Percentiles rank a stretch among this genome's conserved stretches.
phyloP scores from a whole-genome alignment of 768 basidiomycete species.

The Megacollybia marginata region DNA sequence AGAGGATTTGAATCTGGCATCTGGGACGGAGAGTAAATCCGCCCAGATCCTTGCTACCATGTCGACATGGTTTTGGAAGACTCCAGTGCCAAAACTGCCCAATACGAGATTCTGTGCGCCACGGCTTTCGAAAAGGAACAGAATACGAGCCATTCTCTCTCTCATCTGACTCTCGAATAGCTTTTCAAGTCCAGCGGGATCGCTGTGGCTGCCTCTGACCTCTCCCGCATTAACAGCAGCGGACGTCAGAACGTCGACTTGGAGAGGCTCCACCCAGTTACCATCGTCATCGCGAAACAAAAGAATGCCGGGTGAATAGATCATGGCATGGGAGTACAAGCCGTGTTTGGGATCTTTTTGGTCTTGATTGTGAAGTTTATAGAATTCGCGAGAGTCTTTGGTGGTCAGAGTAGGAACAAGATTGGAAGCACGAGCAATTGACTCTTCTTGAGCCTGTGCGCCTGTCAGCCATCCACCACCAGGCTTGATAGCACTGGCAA shows the following conservation, averaged over 20 bases:
- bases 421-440: conserved; percentile 69
- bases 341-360: conserved; percentile 34
- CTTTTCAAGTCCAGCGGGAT: conserved; percentile 13
- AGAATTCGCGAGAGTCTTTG: conserved; percentile 48
- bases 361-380: conserved; percentile 42
- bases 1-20: conserved; percentile 37
- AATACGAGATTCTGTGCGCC: conserved; percentile 55
- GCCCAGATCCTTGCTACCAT: conserved; percentile 59
- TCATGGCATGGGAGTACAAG: conserved; percentile 71
- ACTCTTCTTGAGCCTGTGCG: conserved; percentile 75
- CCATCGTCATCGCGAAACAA: conserved; percentile 61
- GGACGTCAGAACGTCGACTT: conserved; percentile 61
- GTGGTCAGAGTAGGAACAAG: conserved; percentile 58
- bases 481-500: conserved; percentile 68
- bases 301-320: conserved; percentile 59
- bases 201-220: conserved; percentile 19
- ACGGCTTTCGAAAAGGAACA: conserved; percentile 57
- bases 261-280: conserved; percentile 45
- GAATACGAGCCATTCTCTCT: conserved; percentile 63
- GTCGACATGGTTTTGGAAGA: conserved; percentile 57
- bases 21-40: conserved; percentile 36
- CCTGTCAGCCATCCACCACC: conserved; percentile 73
- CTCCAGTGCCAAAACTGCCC: conserved; percentile 75
- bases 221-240: conserved; percentile 68
- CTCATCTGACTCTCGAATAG: conserved; percentile 51